These are phyloP conservation scores for Lycium barbarum DNA, from an alignment of 257 asterid species.

Conservation along the genomic window DNA sequence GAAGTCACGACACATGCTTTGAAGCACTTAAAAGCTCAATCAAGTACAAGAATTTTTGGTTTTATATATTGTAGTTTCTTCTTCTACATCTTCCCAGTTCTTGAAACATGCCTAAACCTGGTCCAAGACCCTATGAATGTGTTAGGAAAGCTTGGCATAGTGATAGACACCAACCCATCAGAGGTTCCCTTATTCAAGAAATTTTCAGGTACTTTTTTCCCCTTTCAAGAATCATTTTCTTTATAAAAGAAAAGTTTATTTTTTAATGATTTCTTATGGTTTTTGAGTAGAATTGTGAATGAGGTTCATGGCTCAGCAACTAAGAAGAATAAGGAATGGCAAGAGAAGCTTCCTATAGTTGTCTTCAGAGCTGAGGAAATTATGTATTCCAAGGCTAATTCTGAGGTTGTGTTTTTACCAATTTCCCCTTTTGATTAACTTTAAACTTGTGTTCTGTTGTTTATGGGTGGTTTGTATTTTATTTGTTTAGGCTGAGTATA, in stretches of 20 bases:
- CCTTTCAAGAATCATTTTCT: background rate
- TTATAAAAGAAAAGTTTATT: background rate
- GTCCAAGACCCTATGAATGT: slow-evolving; percentile 95
- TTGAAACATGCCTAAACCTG: slow-evolving; percentile 86
- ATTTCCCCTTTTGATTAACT: background rate
- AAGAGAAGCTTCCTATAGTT: slow-evolving; percentile 90
- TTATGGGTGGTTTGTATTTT: background rate
- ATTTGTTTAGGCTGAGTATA: slow-evolving; percentile 78
- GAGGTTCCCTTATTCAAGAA: slow-evolving; percentile 94
- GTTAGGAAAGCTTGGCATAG: slow-evolving; percentile 98
- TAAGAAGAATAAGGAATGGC: slow-evolving; percentile 93
- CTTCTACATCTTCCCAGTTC: slow-evolving; percentile 18
- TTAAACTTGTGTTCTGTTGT: background rate
- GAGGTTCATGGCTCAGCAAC: slow-evolving; percentile 73
- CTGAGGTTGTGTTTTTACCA: slow-evolving; percentile 57
- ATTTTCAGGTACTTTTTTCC: slow-evolving; percentile 68
- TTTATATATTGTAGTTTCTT: background rate
- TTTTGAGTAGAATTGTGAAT: slow-evolving; percentile 52
- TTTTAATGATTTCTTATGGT: background rate
- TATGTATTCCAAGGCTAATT: slow-evolving; percentile 91
- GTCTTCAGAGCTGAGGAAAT: slow-evolving; percentile 92
- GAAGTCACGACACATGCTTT: slow-evolving; percentile 23
- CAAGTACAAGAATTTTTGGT: background rate
- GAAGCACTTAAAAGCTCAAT: background rate
- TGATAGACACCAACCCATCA: slow-evolving; percentile 81